Conservation (phyloP, 2,329 filamentous ascomycete genomes). For the Lachnellula suecica region DNA sequence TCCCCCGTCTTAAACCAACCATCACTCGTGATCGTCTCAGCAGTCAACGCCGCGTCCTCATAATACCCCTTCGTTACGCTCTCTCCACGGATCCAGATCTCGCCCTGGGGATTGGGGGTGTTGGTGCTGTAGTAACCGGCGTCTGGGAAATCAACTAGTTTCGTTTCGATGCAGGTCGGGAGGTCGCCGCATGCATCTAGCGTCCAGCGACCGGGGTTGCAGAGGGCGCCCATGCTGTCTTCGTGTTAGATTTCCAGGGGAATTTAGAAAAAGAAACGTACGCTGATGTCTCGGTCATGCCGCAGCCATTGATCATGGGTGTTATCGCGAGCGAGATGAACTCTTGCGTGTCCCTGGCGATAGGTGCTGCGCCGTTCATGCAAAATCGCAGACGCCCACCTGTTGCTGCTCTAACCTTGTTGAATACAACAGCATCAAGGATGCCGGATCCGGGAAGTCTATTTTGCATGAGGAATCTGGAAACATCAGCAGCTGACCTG, state of each 20-base stretch:
- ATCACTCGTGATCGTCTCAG: slow-evolving; percentile 67
- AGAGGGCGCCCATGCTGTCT: slow-evolving; percentile 75
- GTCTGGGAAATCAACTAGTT: slow-evolving; percentile 85
- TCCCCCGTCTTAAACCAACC: slow-evolving; percentile 90
- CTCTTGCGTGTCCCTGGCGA: slow-evolving; percentile 79
- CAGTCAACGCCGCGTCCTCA: slow-evolving; percentile 80
- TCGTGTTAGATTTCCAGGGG: slow-evolving; percentile 68
- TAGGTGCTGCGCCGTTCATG: slow-evolving; percentile 89
- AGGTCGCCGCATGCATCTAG: slow-evolving; percentile 73
- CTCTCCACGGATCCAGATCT: slow-evolving; percentile 82
- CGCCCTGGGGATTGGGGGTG: slow-evolving; percentile 73
- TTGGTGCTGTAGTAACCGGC: slow-evolving; percentile 70
- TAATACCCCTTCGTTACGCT: slow-evolving; percentile 76
- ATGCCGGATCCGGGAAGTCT: slow-evolving; percentile 64
- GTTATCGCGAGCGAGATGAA: slow-evolving; percentile 89
- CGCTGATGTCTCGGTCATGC: slow-evolving; percentile 86
- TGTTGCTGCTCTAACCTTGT: slow-evolving; percentile 83
- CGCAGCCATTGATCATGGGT: slow-evolving; percentile 91
- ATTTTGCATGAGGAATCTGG: slow-evolving; percentile 49
- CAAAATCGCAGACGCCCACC: slow-evolving; percentile 83
- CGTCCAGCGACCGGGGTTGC: slow-evolving; percentile 80
- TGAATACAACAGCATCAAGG: slow-evolving; percentile 82
- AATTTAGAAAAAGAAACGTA: slow-evolving; percentile 3
- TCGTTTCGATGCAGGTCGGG: slow-evolving; percentile 75
- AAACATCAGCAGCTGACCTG: slow-evolving; percentile 33